Evolutionary conservation across 2,329 filamentous ascomycete species (phyloP).

Genomic region (Ascomycota sp.): DNA sequence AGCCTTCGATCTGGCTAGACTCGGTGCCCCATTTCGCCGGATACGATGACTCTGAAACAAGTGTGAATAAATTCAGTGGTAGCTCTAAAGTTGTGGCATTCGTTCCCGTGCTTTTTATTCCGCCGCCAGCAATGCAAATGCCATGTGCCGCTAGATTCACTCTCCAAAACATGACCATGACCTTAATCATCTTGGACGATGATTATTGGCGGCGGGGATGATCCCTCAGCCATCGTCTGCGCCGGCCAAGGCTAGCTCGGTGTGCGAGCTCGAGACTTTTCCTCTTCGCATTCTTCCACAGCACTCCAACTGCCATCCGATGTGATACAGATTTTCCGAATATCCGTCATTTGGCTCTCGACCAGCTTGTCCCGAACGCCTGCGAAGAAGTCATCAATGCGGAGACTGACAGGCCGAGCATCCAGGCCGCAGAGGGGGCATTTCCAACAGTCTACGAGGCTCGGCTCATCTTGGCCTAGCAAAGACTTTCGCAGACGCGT

Average conservation of each 20-base stretch:
- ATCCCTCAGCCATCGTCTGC: neutral
- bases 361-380: constrained; percentile 36
- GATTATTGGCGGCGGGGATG: neutral
- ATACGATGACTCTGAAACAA: too few relatives aligned
- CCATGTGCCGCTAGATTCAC: neutral
- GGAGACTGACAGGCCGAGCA: constrained; percentile 50
- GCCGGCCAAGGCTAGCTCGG: neutral
- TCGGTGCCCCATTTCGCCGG: too few relatives aligned
- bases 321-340: constrained; percentile 11
- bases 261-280: constrained; percentile 1
- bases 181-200: neutral
- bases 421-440: constrained; percentile 71
- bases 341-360: constrained; percentile 4
- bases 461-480: constrained; percentile 21
- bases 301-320: constrained; percentile 14
- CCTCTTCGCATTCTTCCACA: constrained; percentile 11
- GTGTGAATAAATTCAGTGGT: too few relatives aligned
- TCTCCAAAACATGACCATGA: neutral
- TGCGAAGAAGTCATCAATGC: constrained; percentile 54
- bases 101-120: too few relatives aligned
- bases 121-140: neutral
- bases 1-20: too few relatives aligned
- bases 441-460: constrained; percentile 52
- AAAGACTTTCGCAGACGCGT: constrained; percentile 33
- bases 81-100: too few relatives aligned